phyloP scores from a whole-genome alignment of 2,329 filamentous ascomycete genomes.

The Penicillium glabrum region DNA sequence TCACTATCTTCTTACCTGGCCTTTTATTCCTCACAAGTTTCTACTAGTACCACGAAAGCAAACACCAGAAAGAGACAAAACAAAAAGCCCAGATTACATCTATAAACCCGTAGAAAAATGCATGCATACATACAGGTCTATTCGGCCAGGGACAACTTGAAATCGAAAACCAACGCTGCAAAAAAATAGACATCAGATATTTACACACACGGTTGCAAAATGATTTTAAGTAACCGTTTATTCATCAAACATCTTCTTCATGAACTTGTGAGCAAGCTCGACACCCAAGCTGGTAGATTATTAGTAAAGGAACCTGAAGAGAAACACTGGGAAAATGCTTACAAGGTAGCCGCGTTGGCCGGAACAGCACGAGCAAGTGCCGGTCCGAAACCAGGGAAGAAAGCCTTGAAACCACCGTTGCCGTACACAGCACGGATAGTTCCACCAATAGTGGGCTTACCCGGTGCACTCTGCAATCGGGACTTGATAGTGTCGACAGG shows the following conservation, averaged over 20 bases:
- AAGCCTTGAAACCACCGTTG: constrained; percentile 80
- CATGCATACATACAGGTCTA: neutral
- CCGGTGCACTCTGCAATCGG: constrained; percentile 85
- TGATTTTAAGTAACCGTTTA: constrained; percentile 2
- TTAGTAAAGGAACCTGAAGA: constrained; percentile 7
- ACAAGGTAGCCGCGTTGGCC: constrained; percentile 93
- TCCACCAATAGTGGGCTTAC: constrained; percentile 74
- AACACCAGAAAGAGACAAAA: neutral
- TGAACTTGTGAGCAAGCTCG: constrained; percentile 52
- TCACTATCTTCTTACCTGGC: too few species aligned
- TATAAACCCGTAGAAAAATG: neutral
- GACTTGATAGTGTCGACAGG: constrained; percentile 97
- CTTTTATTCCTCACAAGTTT: too few species aligned
- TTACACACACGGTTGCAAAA: neutral
- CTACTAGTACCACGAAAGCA: too few species aligned
- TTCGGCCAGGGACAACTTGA: neutral
- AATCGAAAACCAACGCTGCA: neutral
- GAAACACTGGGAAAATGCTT: constrained; percentile 17
- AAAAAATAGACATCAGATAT: neutral
- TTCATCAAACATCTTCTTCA: constrained; percentile 47
- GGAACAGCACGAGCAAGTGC: constrained; percentile 90
- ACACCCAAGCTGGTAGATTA: constrained; percentile 42
- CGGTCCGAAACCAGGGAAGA: constrained; percentile 95
- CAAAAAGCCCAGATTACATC: neutral
- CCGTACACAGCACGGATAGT: constrained; percentile 82